These are phyloP conservation scores for Luvunga scandens DNA, from an alignment of 345 rosid species.

Conservation along the genomic window DNA sequence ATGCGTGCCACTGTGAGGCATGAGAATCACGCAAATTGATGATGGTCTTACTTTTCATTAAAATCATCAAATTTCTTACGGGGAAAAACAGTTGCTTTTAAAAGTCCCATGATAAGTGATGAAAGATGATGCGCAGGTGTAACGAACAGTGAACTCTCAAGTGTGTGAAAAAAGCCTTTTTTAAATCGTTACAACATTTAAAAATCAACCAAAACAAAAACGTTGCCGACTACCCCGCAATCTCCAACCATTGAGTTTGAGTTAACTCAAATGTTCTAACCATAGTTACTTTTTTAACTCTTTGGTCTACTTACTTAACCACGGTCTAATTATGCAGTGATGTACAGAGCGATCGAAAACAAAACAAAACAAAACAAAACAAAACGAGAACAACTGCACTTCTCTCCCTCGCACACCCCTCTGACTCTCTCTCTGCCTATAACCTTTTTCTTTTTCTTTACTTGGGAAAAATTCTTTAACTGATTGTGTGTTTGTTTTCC, in stretches of 20 bases:
- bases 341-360: conserved; percentile 1
- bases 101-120: not conserved
- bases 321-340: conserved; percentile 33
- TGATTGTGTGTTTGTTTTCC: conserved; percentile 23
- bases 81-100: not conserved
- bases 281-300: conserved; percentile 33
- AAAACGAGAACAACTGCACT: not conserved
- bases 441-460: conserved; percentile 1
- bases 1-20: conserved; percentile 17
- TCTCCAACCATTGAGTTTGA: conserved; percentile 20
- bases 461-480: conserved; percentile 8
- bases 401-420: not conserved
- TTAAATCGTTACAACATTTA: not conserved
- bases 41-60: conserved; percentile 4
- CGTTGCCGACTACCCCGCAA: conserved; percentile 37
- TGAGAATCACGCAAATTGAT: conserved; percentile 26
- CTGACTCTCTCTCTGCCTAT: not conserved
- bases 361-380: not conserved
- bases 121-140: not conserved
- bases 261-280: conserved; percentile 23
- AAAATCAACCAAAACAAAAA: not conserved
- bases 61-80: conserved; percentile 5
- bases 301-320: conserved; percentile 19
- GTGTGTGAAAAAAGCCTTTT: too few relatives aligned
- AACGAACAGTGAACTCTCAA: not conserved